Base-by-base conservation (phyloP, 169 alveolate species). In the Eimeria tenella region DNA sequence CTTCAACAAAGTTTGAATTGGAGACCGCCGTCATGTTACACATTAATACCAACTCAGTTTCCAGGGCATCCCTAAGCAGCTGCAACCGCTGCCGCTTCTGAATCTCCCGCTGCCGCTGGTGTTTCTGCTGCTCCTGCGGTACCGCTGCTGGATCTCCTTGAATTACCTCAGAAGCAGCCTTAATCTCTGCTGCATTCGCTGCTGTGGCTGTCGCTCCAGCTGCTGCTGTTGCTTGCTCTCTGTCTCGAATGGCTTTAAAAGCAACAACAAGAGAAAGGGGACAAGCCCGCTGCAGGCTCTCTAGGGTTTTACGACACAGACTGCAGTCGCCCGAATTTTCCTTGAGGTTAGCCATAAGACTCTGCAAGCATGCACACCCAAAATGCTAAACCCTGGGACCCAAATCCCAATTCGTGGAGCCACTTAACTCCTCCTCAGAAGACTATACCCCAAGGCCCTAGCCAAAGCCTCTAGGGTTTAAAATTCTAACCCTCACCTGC, bases 1-100 rank as follows among this genome's bases (percentile, higher is more conserved):
- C 98, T 84, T 97, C 74, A 21, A 10, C 42, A 50, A 74, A 74
- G 19, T 74, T 74, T 19, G 63, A 13, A 74, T 19, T 42, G 4
- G 21, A 50, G 17, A 50, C 63, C 19, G 42, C 84, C 25, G 63
- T 56, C 84, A 74, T 74, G 60, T 74, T 74, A 25, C 84, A 31
- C 84, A 74, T 74, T 53, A 74, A 50, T 31, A 49, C 60, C 62
- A 74, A 50, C 25, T 74, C 84, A 74, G 25, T 49, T 9, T 74
- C 31, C 6, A 74, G 10, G 62, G 84, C 84, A 42, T 52, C 53
- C 63, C 25, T 60, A 13, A 31, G 84, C 84, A 17, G 83, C 15
- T 31, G 83, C 56, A n/a, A 7, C 83, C 25, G 42, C 63, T 74
- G 84, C 62, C 42, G 63, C 63, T 31, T 52, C 63, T 74, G 84